phyloP scores from a whole-genome alignment of 192 early-diverging fungal genomes.

The Linnemannia hyalina region DNA sequence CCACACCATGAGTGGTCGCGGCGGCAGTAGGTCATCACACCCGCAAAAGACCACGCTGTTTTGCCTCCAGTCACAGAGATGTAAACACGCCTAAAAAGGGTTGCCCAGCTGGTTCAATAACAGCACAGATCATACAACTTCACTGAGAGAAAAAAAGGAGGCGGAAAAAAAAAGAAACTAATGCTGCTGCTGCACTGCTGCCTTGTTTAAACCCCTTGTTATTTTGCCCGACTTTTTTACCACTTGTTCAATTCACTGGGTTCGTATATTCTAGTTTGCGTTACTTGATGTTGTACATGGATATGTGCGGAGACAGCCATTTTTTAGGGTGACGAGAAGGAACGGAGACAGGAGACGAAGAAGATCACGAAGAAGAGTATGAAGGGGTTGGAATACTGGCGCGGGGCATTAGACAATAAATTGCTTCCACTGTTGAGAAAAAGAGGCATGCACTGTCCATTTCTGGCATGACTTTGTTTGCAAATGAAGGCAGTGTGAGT shows the following conservation, averaged over 20 bases:
- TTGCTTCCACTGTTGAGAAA: background rate
- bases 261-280: too few relatives aligned
- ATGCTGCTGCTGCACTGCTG: background rate
- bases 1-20: background rate
- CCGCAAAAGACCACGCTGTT: background rate
- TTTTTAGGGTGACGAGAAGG: too few relatives aligned
- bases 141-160: background rate
- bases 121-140: background rate
- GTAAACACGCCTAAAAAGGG: background rate
- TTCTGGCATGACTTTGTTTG: background rate
- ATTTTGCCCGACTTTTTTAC: background rate
- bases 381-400: background rate
- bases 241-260: too few relatives aligned
- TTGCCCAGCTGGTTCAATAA: background rate
- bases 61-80: background rate
- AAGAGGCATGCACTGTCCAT: background rate
- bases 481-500: background rate
- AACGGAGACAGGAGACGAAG: too few relatives aligned
- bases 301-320: too few relatives aligned
- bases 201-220: background rate
- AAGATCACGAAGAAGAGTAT: background rate
- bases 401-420: background rate
- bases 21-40: background rate
- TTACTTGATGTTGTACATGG: too few relatives aligned
- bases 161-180: background rate